Conservation (phyloP, 2,329 filamentous ascomycete genomes). For the Aspergillus transmontanensis region DNA sequence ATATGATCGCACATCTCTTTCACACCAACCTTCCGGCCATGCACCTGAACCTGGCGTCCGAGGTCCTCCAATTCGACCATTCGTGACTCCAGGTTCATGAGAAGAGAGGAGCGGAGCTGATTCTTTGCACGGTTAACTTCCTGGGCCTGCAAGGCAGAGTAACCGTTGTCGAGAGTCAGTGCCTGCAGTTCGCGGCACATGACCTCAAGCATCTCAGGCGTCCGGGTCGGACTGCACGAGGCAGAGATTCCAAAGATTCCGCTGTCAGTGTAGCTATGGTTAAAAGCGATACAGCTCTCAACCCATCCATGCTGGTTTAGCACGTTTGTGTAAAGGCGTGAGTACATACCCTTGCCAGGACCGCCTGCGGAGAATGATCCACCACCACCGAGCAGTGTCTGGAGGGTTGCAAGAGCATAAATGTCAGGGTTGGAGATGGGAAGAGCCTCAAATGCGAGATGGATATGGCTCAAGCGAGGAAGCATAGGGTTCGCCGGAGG, state of each 20-base stretch:
- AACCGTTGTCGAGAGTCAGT: slow-evolving; percentile 75
- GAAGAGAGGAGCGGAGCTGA: slow-evolving; percentile 81
- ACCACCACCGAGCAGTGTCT: slow-evolving; percentile 92
- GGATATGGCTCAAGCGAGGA: slow-evolving; percentile 85
- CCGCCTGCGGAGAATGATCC: slow-evolving; percentile 96
- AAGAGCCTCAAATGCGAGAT: slow-evolving; percentile 92
- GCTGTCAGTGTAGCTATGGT: slow-evolving; percentile 95
- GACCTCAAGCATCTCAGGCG: slow-evolving; percentile 84
- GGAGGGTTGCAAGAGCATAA: slow-evolving; percentile 91
- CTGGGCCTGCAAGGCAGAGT: slow-evolving; percentile 67
- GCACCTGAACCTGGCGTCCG: slow-evolving; percentile 93
- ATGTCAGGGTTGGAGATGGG: slow-evolving; percentile 90
- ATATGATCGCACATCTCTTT: slow-evolving; percentile 91
- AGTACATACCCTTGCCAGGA: slow-evolving; percentile 99
- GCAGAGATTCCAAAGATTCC: slow-evolving; percentile 94
- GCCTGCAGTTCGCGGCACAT: slow-evolving; percentile 88
- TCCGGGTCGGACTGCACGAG: slow-evolving; percentile 76
- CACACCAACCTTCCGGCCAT: slow-evolving; percentile 87
- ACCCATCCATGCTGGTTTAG: slow-evolving; percentile 98
- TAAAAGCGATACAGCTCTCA: slow-evolving; percentile 92
- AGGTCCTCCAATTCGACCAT: slow-evolving; percentile 98
- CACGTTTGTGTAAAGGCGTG: slow-evolving; percentile 93
- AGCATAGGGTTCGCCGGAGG: slow-evolving; percentile 75
- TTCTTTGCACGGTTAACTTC: slow-evolving; percentile 97
- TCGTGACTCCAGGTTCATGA: slow-evolving; percentile 96